These are phyloP conservation scores for Chrysoporthe austroafricana DNA, from an alignment of 2,329 filamentous ascomycete species.

Conservation along the genomic window DNA sequence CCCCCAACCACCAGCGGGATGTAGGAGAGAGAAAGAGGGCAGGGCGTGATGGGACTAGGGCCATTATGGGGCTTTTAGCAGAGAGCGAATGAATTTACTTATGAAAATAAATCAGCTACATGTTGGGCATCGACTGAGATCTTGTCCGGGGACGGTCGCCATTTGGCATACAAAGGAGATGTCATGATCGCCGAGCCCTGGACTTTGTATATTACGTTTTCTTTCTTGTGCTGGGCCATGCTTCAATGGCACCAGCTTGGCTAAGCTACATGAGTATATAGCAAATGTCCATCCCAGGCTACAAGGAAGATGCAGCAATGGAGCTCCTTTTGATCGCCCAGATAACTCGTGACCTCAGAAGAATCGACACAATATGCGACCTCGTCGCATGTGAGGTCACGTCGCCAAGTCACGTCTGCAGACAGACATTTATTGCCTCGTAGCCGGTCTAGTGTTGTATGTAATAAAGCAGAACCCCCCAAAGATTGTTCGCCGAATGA, in stretches of 20 bases:
- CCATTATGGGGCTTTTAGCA: no score
- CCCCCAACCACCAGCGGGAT: no score
- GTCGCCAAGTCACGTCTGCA: neutral
- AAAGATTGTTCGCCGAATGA: neutral
- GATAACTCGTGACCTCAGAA: neutral
- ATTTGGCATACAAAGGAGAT: neutral
- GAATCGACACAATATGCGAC: neutral
- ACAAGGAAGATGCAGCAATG: neutral
- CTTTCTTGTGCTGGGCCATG: neutral
- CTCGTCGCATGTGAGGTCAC: neutral
- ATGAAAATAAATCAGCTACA: no score
- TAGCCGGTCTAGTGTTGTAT: slow-evolving; percentile 21
- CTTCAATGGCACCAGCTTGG: neutral
- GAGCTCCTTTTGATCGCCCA: neutral
- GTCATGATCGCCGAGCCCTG: neutral
- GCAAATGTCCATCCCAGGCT: neutral
- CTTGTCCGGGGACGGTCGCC: neutral
- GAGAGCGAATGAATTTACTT: no score
- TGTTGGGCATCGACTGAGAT: neutral
- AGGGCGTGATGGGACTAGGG: no score
- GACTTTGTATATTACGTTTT: neutral
- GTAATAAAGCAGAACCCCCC: slow-evolving; percentile 18
- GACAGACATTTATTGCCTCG: slow-evolving; percentile 4
- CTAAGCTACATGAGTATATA: neutral
- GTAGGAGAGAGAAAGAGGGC: no score